Base-by-base conservation (phyloP, 78 protist genomes). In the Reticulomyxa filosa region DNA sequence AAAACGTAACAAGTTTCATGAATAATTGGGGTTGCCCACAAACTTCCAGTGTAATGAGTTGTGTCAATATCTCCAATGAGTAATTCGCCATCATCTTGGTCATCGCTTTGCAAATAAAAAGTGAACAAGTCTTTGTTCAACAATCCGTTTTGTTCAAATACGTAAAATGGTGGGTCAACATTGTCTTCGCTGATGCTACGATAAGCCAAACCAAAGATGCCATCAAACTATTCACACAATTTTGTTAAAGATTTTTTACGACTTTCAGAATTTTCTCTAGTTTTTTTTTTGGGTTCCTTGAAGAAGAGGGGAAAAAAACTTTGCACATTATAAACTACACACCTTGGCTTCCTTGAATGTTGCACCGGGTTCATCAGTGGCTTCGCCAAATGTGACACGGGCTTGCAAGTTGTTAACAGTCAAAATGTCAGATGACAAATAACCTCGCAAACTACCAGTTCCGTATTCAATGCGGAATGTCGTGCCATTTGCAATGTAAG, bases 391-490 rank as follows among this genome's bases (percentile, higher is more conserved):
- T 17, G 8, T 22, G 55, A 13, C 35, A 4, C 2, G 26, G 22
- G 34, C 66, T 17, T 29, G 1, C 11, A 62, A 17, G 1, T 25
- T 48, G 11, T 29, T 48, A 33, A 62, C 3, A 6, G 66, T 5
- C 4, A 62, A 39, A 29, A 17, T 30, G 66, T 62, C 66, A 30
- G 35, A 17, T 20, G 72, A 67, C 33, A 52, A 1, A 51, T 26
- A 33, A 55, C 97, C 97, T 5, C 53, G 11, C 70, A 86, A 55
- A 30, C 88, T 63, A 55, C 97, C 97, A 52, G 78, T 42, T 62
- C 97, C 97, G 76, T 90, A 90, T 74, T 62, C 70, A 64, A 90
- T 88, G 42, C 77, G 38, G 70, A 87, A 90, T 1, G 32, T 3
- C 5, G 78, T 57, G 63, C 94, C 94, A 73, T 88, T 71, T 35